These are phyloP conservation scores for Annulohypoxylon truncatum DNA, from an alignment of 2,329 filamentous ascomycete species.

Conservation along the genomic window DNA sequence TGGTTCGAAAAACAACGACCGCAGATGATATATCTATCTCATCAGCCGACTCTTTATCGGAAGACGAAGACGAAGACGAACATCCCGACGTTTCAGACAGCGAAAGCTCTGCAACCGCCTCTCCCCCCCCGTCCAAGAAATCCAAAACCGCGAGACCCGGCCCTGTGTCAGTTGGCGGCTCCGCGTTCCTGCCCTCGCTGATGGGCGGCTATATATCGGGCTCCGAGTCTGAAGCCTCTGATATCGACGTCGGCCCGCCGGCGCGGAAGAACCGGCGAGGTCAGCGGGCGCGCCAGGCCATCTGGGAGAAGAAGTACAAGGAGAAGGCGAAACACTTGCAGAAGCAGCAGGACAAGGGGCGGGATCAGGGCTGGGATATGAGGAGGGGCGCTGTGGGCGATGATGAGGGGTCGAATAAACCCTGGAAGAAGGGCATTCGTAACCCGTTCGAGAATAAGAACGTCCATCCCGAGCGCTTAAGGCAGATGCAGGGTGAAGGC, in stretches of 20 bases:
- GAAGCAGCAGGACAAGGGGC: slow-evolving; percentile 52
- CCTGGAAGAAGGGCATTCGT: slow-evolving; percentile 65
- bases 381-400: slow-evolving; percentile 65
- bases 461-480: slow-evolving; percentile 49
- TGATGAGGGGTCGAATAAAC: slow-evolving; percentile 49
- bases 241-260: slow-evolving; percentile 67
- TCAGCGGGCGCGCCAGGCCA: slow-evolving; percentile 80
- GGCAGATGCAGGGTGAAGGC: slow-evolving; percentile 50
- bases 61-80: slow-evolving; percentile 46
- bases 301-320: slow-evolving; percentile 85
- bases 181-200: slow-evolving; percentile 78
- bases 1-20: slow-evolving; percentile 36
- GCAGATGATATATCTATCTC: slow-evolving; percentile 45
- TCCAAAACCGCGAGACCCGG: slow-evolving; percentile 42
- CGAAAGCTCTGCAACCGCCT: slow-evolving; percentile 38
- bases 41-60: slow-evolving; percentile 44
- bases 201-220: slow-evolving; percentile 85
- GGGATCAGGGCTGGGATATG: slow-evolving; percentile 69
- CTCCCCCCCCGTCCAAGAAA: slow-evolving; percentile 49
- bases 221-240: slow-evolving; percentile 73
- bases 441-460: slow-evolving; percentile 48
- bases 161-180: slow-evolving; percentile 50
- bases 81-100: slow-evolving; percentile 45
- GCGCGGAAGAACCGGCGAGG: slow-evolving; percentile 79
- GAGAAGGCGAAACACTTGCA: slow-evolving; percentile 73